Evolutionary conservation across 2,329 filamentous ascomycete species (phyloP), one percentile per base, ranked within the genome.

Genomic region (Pseudogymnoascus sp.): DNA sequence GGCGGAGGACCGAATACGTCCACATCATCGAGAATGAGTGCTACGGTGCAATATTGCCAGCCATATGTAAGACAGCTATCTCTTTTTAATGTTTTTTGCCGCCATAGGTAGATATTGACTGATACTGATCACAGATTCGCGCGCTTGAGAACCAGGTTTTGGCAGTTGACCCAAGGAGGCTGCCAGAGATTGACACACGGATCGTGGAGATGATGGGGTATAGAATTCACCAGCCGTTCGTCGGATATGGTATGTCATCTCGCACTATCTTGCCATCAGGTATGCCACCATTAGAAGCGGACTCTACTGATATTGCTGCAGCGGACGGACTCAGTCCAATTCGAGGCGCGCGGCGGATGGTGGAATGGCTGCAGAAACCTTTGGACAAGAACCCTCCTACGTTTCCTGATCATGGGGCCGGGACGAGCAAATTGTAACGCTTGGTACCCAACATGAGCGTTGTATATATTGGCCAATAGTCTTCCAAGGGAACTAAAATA

Each of bases 181-280:
- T 74, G 61, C 63, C 68, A 14, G 64, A 67, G 38, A 73, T 74
- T 26, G 68, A 70, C 11, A 67, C 68, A 12, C 62, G 66, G 6
- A 73, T 74, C 40, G 72, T 74, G 26, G 68, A 71, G 28, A 71
- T 74, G 72, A 73, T 74, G 72, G 72, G 72, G n/a, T 74, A 74
- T 59, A 71, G 65, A 43, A 65, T 71, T 31, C 71, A 70, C 61
- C 61, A 65, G 40, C 72, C 71, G 1, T 74, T 74, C 46, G 72
- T 74, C 61, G 72, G 72, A 26, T 73, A 74, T 62, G 69, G 70
- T 71, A 35, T 33, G 66, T 67, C 61, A 40, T 40, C 19, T 14
- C 19, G 22, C 12, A 2, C 35, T 40, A 22, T 38, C 6, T 24
- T 12, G 33, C 33, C 31, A 37, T 38, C 26, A 33, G 19, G 35